A percentile compares a stretch with the other conserved stretches of the same genome.
These are phyloP conservation scores for Trichophyton schoenleinii DNA, from an alignment of 2,329 filamentous ascomycete species.

Conservation along the genomic window DNA sequence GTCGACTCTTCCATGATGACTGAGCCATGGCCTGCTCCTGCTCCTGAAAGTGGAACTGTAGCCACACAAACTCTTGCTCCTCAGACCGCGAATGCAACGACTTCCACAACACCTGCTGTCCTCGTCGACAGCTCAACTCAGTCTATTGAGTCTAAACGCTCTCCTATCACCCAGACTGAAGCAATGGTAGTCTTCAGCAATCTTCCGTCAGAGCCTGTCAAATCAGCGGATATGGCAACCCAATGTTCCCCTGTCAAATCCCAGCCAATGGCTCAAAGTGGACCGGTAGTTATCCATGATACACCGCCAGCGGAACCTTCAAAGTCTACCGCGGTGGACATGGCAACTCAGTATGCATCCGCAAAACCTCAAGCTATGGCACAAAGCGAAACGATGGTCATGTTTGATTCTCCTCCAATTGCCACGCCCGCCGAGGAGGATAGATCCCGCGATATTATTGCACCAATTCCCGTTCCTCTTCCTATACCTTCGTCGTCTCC, in stretches of 20 bases:
- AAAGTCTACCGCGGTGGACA: neutral
- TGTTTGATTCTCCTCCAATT: constrained; percentile 28
- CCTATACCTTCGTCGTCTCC: constrained; percentile 10
- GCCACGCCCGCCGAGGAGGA: constrained; percentile 9
- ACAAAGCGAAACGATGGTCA: constrained; percentile 15
- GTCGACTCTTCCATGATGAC: constrained; percentile 53
- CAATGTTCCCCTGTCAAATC: neutral
- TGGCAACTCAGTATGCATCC: neutral
- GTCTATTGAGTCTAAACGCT: constrained; percentile 26
- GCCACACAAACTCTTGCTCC: constrained; percentile 1
- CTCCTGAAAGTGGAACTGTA: constrained; percentile 32
- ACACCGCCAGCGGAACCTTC: neutral
- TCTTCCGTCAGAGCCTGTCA: constrained; percentile 13
- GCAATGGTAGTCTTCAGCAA: constrained; percentile 13
- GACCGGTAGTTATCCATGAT: neutral
- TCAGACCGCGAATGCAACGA: constrained; percentile 5
- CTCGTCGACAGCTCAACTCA: constrained; percentile 32
- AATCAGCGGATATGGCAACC: neutral
- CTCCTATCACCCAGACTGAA: constrained; percentile 17
- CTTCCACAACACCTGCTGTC: constrained; percentile 1
- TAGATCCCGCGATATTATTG: neutral
- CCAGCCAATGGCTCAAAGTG: neutral
- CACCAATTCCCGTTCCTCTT: neutral
- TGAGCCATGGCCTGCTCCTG: constrained; percentile 29
- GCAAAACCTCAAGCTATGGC: neutral